Evolutionary conservation across 805 yeast species (phyloP).

Genomic region (Zygoascus bituminiphila): DNA sequence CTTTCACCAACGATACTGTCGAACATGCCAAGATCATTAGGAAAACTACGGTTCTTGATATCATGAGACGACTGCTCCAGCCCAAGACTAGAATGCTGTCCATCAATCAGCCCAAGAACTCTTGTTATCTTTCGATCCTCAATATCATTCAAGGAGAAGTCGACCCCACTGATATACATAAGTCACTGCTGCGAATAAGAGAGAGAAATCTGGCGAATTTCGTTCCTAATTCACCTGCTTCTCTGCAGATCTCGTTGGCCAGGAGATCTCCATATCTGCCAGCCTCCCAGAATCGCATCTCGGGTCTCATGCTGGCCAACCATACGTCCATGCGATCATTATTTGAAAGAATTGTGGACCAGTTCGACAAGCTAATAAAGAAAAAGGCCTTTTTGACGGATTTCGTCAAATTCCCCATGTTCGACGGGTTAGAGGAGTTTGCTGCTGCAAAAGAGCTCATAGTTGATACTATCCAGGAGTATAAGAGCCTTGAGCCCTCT

Average conservation of each 20-base stretch:
- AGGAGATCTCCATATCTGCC: slow-evolving; percentile 54
- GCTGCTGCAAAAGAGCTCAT: slow-evolving; percentile 72
- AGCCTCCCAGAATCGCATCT: slow-evolving; percentile 42
- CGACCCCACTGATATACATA: slow-evolving; percentile 61
- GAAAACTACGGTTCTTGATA: slow-evolving; percentile 74
- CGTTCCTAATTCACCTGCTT: slow-evolving; percentile 79
- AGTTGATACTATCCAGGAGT: slow-evolving; percentile 66
- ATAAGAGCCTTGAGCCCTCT: slow-evolving; percentile 38
- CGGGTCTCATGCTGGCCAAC: slow-evolving; percentile 80
- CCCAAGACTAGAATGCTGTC: slow-evolving; percentile 68
- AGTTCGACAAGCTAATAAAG: slow-evolving; percentile 71
- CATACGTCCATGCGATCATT: slow-evolving; percentile 65
- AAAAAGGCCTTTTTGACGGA: slow-evolving; percentile 79
- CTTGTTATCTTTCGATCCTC: slow-evolving; percentile 58
- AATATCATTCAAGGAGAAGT: slow-evolving; percentile 60
- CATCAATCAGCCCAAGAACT: slow-evolving; percentile 33
- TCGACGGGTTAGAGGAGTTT: slow-evolving; percentile 52
- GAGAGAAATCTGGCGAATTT: slow-evolving; percentile 47
- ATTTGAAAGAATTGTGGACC: slow-evolving; percentile 57
- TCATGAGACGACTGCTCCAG: slow-evolving; percentile 71
- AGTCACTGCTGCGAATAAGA: slow-evolving; percentile 33
- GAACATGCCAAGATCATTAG: slow-evolving; percentile 51
- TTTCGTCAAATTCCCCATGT: slow-evolving; percentile 44
- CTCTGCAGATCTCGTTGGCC: slow-evolving; percentile 72
- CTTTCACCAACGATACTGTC: slow-evolving; percentile 61